Conservation (phyloP, 352 stramenopile genomes). For the Phytopythium litorale region DNA sequence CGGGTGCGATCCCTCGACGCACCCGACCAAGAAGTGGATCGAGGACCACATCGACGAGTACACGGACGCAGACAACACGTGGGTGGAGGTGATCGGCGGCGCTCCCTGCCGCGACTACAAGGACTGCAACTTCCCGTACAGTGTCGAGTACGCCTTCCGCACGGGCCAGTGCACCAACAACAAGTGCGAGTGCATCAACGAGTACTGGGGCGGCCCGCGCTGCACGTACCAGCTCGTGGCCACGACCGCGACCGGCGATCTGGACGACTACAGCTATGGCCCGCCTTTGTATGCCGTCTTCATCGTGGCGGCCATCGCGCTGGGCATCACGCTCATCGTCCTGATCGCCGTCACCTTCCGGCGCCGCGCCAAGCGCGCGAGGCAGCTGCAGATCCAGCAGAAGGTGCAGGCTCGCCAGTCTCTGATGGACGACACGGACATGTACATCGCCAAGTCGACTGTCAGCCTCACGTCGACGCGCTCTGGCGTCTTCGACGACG, state of each 20-base stretch:
- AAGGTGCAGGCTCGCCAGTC: conserved; percentile 32
- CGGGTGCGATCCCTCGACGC: conserved; percentile 42
- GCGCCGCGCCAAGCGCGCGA: conserved; percentile 22
- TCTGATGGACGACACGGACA: conserved; percentile 14
- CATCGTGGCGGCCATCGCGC: conserved; percentile 16
- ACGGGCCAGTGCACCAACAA: conserved; percentile 47
- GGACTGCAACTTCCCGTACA: conserved; percentile 58
- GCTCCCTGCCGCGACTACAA: conserved; percentile 42
- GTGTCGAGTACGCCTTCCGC: conserved; percentile 35
- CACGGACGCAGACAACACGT: conserved; percentile 33
- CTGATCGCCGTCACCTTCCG: conserved; percentile 37
- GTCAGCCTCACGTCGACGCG: conserved; percentile 9
- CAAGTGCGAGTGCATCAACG: conserved; percentile 49
- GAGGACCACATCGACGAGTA: conserved; percentile 32
- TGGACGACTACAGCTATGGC: conserved; percentile 22
- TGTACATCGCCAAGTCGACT: conserved; percentile 21
- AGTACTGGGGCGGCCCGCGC: conserved; percentile 59
- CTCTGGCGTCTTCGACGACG: conserved; percentile 17
- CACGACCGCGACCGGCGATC: conserved; percentile 24
- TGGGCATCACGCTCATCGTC: conserved; percentile 36
- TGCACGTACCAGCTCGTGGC: conserved; percentile 50
- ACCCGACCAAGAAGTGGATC: conserved; percentile 63
- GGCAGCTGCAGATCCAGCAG: conserved; percentile 27
- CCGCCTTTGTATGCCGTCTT: conserved; percentile 24
- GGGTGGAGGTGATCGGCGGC: conserved; percentile 49